phyloP scores from a whole-genome alignment of 176 grass and related monocot species.

The Cenchrus purpureus region DNA sequence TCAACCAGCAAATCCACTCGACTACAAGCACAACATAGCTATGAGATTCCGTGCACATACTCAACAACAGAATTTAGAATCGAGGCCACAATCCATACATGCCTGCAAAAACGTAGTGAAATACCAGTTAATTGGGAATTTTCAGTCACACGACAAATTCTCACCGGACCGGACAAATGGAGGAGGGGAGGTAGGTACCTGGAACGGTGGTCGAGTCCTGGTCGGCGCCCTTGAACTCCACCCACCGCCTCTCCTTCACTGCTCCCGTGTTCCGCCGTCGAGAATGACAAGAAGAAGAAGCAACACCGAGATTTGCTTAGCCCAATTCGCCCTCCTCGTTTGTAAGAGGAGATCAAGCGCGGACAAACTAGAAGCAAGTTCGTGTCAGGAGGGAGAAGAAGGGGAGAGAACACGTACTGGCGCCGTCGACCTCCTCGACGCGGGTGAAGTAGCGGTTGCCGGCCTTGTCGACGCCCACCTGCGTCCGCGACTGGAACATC shows the following conservation, averaged over 20 bases:
- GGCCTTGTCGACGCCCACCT: constrained; percentile 79
- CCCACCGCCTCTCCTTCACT: constrained; percentile 96
- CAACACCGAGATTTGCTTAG: constrained; percentile 26
- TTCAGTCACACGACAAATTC: background rate
- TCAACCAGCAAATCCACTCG: constrained; percentile 99
- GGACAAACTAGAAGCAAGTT: background rate
- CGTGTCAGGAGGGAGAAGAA: background rate
- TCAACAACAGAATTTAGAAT: constrained; percentile 16
- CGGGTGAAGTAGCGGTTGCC: constrained; percentile 86
- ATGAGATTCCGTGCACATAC: constrained; percentile 19
- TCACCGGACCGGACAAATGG: constrained; percentile 11
- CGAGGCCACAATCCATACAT: constrained; percentile 47
- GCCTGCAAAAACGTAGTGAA: constrained; percentile 37
- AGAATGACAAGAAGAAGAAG: background rate
- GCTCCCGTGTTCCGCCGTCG: background rate
- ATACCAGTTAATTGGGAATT: background rate
- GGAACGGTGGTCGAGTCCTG: constrained; percentile 78
- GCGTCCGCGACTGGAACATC: constrained; percentile 66
- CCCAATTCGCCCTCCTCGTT: background rate
- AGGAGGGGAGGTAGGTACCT: constrained; percentile 42
- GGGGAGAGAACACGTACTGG: constrained; percentile 45
- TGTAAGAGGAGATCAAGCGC: background rate
- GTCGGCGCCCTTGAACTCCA: constrained; percentile 84
- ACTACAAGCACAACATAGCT: constrained; percentile 57
- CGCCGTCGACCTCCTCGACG: constrained; percentile 72